Conservation (phyloP, 306 rosid species). For the Medicago lupulina region DNA sequence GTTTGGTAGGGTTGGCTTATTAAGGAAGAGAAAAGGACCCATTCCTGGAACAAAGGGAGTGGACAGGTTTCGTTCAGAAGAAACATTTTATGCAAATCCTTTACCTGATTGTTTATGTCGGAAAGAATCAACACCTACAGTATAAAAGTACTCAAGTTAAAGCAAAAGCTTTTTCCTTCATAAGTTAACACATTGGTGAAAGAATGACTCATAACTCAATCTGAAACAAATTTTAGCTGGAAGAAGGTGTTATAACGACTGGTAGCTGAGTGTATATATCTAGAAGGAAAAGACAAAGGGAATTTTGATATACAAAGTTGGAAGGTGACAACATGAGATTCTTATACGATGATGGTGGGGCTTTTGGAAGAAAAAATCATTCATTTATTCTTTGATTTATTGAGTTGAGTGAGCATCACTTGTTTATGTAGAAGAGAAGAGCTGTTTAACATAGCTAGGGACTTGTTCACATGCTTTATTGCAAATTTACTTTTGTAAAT, state of each 20-base stretch:
- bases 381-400: conserved; percentile 41
- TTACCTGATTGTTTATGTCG: conserved; percentile 87
- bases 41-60: conserved; percentile 84
- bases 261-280: conserved; percentile 47
- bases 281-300: background rate
- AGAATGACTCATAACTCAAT: conserved; percentile 18
- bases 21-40: conserved; percentile 92
- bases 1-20: conserved; percentile 74
- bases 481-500: background rate
- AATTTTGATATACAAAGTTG: conserved; percentile 39
- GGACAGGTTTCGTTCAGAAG: conserved; percentile 94
- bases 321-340: conserved; percentile 31
- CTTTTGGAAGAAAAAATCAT: conserved; percentile 16
- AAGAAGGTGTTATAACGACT: conserved; percentile 10
- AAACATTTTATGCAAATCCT: conserved; percentile 88
- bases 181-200: conserved; percentile 21
- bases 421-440: conserved; percentile 5
- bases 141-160: conserved; percentile 9
- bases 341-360: conserved; percentile 27
- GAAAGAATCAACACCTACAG: conserved; percentile 46
- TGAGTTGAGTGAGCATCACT: conserved; percentile 18
- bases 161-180: conserved; percentile 1
- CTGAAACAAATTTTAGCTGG: conserved; percentile 4
- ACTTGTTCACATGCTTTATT: background rate
- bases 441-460: background rate